phyloP scores from a whole-genome alignment of 768 basidiomycete species.

The Suillus occidentalis region DNA sequence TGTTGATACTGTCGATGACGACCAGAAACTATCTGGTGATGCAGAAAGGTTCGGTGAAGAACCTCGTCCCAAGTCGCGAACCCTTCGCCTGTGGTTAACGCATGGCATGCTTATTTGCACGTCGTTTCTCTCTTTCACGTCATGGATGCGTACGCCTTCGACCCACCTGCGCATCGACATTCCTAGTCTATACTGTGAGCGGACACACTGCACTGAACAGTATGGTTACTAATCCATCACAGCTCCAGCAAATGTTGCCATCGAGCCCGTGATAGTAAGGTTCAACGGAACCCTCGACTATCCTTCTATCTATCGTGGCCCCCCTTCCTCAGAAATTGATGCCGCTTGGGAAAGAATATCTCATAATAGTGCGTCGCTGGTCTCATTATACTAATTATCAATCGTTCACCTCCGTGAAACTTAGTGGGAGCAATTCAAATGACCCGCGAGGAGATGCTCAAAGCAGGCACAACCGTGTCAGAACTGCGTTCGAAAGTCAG shows the following conservation, averaged over 20 bases:
- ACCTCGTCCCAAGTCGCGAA: neutral
- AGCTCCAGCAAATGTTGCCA: constrained; percentile 14
- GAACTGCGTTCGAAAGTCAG: constrained; percentile 8
- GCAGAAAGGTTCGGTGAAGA: neutral
- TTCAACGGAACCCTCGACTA: constrained; percentile 11
- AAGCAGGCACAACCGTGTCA: constrained; percentile 4
- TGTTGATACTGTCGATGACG: neutral
- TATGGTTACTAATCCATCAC: neutral
- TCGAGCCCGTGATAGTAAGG: constrained; percentile 11
- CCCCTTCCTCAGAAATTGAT: constrained; percentile 14
- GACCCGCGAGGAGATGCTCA: constrained; percentile 8
- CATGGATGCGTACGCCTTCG: constrained; percentile 10
- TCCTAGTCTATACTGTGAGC: constrained; percentile 3
- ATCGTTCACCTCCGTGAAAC: constrained; percentile 3
- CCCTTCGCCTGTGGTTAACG: constrained; percentile 5
- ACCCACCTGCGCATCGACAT: neutral
- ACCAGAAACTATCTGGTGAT: neutral
- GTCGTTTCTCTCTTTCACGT: constrained; percentile 6
- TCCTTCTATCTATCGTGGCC: constrained; percentile 11
- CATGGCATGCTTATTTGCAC: constrained; percentile 2
- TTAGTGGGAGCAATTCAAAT: neutral
- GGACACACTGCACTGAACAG: neutral
- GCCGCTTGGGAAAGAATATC: constrained; percentile 10
- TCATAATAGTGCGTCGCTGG: neutral
- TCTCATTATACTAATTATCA: neutral